Base-by-base conservation (phyloP, 2,329 filamentous ascomycete genomes). In the Penicillium italicum region DNA sequence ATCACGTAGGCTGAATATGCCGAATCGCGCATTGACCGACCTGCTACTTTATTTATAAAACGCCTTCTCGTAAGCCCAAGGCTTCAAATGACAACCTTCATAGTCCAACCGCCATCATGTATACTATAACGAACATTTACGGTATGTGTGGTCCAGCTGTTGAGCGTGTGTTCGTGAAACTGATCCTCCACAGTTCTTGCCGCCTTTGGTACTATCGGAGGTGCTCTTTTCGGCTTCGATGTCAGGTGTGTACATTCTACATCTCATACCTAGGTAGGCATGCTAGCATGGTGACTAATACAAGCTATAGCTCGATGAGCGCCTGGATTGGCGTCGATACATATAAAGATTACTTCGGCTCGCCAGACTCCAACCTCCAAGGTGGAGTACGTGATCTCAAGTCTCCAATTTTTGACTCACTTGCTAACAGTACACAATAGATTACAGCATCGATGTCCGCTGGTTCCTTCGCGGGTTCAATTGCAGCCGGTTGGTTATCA, bases 401-500 rank as follows among this genome's bases (percentile, higher is more conserved):
- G 1, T 11, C 38, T 18, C 7, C 12, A 1, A 33, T 10, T 7
- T 2, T 1, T 6, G 11, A 3, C 26, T 20, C 18, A 14, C 3
- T 16, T 28, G 24, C 42, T 47, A 16, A 51, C 16, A 18, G 31
- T 34, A 14, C 31, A 48, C 4, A 85, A 81, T 69, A 78, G 75
- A 89, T 90, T 66, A 86, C 84, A 0, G 86, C 87, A 22, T 77
- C 85, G 46, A 90, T 66, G 60, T 66, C 62, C 8, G 62, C 61
- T 0, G 63, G 62, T 9, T 67, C 64, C 16, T 66, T 65, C 16
- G 65, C 56, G 7, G 62, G 59, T 9, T 58, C 59, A 1, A 58
- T 67, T 24, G 53, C 59, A 22, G 62, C 63, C 6, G 66, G 66
- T 1, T 67, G 60, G 55, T 16, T 65, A 4, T 61, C 62, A 1